Base-by-base conservation (phyloP, 106 monocot species). In the Dendrobium catenatum region DNA sequence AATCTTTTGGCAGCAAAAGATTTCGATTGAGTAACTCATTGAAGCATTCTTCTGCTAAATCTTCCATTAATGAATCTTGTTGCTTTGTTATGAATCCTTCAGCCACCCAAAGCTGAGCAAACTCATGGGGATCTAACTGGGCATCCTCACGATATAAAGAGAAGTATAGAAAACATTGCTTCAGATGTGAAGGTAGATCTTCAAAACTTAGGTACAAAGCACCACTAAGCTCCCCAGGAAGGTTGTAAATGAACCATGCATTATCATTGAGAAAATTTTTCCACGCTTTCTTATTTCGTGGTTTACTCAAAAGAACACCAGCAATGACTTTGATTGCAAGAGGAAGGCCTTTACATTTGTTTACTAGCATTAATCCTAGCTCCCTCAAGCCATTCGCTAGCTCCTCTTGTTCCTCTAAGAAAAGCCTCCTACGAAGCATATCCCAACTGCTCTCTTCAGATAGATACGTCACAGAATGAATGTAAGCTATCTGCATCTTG, bases 401-500 rank as follows among this genome's bases (percentile, higher is more conserved):
- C 37, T 37, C 37, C 37, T 37, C 37, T 37, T 37, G 3, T 37
- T 37, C 37, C 37, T 37, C 37, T 37, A 3, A 37, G 3, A 37
- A 37, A 37, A 37, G 37, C 3, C 37, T 37, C 2, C 37, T 37
- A 3, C 37, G 37, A 37, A 37, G 37, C 37, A 37, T 37, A 55
- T 42, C 82, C 86, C 41, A 86, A 37, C 37, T 37, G 37, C 37
- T 37, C 37, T 84, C 20, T 84, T 86, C 40, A 89, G 86, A 43
- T 84, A 86, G 49, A 89, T 81, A 22, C 86, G 79, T 49, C n/a
- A 87, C 76, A 10, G 55, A 29, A 41, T 90, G 90, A 41, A 78
- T 9, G 59, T 59, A 37, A 27, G 13, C 51, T 26, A 75, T 81
- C 56, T 47, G 73, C 85, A 90, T 85, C 17, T 81, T 18, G 42